Percentiles rank a stretch among this genome's conserved stretches.
phyloP scores from a whole-genome alignment of 2,329 filamentous ascomycete species.

The Aspergillus japonicus region DNA sequence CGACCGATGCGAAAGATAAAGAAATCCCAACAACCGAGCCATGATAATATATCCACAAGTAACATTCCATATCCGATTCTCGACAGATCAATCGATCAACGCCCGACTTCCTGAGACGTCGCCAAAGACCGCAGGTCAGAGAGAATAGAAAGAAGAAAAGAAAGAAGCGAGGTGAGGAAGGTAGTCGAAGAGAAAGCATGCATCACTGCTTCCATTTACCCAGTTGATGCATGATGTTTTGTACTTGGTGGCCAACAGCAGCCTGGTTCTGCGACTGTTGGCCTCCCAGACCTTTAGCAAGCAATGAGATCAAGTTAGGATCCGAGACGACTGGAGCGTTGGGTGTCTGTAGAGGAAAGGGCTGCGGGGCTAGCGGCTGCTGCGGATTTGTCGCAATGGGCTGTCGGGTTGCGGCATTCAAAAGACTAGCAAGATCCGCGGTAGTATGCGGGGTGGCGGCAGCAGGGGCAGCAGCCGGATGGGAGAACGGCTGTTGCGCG shows the following conservation, averaged over 20 bases:
- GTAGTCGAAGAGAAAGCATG: conserved; percentile 20
- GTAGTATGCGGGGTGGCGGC: conserved; percentile 32
- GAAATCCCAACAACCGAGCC: conserved; percentile 13
- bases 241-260: conserved; percentile 40
- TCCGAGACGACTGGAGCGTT: conserved; percentile 32
- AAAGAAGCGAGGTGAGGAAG: conserved; percentile 18
- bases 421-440: conserved; percentile 43
- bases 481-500: conserved; percentile 35
- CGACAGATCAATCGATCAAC: conserved; percentile 19
- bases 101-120: conserved; percentile 17
- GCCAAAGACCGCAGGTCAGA: conserved; percentile 8
- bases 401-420: conserved; percentile 40
- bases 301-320: conserved; percentile 38
- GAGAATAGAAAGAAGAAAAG: conserved; percentile 13
- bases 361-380: conserved; percentile 28
- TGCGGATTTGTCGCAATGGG: conserved; percentile 33
- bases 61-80: conserved; percentile 11
- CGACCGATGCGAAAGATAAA: conserved; percentile 6
- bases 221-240: conserved; percentile 50
- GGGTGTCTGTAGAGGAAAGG: conserved; percentile 31
- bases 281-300: conserved; percentile 39
- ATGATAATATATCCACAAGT: conserved; percentile 10
- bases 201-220: conserved; percentile 48
- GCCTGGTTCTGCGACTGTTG: conserved; percentile 38
- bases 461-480: conserved; percentile 30